These are phyloP conservation scores for Rhipidocladum racemiflorum DNA, from an alignment of 176 grass and related monocot species.

Conservation along the genomic window DNA sequence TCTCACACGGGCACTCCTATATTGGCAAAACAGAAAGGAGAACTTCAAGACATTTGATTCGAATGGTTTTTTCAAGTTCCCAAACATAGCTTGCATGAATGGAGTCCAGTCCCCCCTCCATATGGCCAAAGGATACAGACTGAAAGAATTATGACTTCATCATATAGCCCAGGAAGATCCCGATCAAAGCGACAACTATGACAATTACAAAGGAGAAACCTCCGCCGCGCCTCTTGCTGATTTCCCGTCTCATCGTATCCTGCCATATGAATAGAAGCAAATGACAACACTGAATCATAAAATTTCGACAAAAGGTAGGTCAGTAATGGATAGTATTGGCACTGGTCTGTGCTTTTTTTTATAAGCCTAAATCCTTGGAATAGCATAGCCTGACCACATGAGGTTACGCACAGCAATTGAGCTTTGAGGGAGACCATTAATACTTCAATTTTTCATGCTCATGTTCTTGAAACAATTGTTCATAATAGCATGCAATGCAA, in stretches of 20 bases:
- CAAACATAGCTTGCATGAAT: conserved; percentile 38
- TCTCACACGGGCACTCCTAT: conserved; percentile 39
- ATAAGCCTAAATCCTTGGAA: background rate
- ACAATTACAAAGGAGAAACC: conserved; percentile 61
- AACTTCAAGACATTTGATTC: conserved; percentile 32
- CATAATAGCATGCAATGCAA: background rate
- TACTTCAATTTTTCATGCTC: conserved; percentile 4
- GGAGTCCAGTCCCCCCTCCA: conserved; percentile 15
- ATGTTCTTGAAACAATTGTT: background rate
- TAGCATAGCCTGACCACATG: background rate
- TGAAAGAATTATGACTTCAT: conserved; percentile 56
- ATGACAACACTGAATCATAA: background rate
- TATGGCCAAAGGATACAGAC: background rate
- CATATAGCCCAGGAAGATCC: conserved; percentile 57
- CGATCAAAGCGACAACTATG: conserved; percentile 59
- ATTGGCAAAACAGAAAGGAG: conserved; percentile 41
- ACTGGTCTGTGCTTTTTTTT: too few species aligned
- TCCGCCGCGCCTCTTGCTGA: conserved; percentile 50
- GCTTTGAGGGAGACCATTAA: background rate
- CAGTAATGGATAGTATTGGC: background rate
- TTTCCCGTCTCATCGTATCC: conserved; percentile 64
- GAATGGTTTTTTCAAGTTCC: conserved; percentile 29
- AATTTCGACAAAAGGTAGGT: background rate
- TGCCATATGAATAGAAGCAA: conserved; percentile 30
- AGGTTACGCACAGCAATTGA: background rate